A percentile compares a stretch with the other conserved stretches of the same genome.
These are phyloP conservation scores for Beauveria sp. DNA, from an alignment of 2,329 filamentous ascomycete species.

Conservation along the genomic window DNA sequence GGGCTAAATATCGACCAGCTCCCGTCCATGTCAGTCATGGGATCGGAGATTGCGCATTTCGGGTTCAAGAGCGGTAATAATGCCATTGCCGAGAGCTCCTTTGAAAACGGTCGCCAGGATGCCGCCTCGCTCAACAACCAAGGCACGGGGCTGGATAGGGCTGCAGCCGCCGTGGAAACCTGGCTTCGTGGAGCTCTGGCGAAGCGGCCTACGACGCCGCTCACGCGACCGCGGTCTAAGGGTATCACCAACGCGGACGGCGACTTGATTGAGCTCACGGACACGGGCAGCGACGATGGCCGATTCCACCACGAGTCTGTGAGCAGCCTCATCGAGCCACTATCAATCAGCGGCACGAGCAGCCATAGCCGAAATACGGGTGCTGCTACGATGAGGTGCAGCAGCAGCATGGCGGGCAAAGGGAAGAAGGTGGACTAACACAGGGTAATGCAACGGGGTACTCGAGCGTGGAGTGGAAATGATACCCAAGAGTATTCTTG, in stretches of 20 bases:
- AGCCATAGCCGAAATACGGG: slow-evolving; percentile 32
- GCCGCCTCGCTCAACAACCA: slow-evolving; percentile 33
- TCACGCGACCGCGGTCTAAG: slow-evolving; percentile 28
- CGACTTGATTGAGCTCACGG: slow-evolving; percentile 66
- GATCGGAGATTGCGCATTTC: slow-evolving; percentile 51
- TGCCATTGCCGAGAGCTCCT: slow-evolving; percentile 43
- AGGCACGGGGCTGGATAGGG: slow-evolving; percentile 62
- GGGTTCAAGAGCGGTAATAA: slow-evolving; percentile 37
- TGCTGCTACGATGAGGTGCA: slow-evolving; percentile 28
- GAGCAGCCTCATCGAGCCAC: slow-evolving; percentile 24
- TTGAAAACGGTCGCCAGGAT: slow-evolving; percentile 41
- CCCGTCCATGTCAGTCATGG: slow-evolving; percentile 59
- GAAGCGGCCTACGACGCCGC: slow-evolving; percentile 49
- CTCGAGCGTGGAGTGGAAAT: background rate
- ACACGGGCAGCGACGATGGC: slow-evolving; percentile 51
- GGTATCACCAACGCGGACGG: slow-evolving; percentile 33
- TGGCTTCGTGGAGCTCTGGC: slow-evolving; percentile 81
- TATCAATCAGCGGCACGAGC: slow-evolving; percentile 25
- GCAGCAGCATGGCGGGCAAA: slow-evolving; percentile 24
- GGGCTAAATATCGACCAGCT: slow-evolving; percentile 63
- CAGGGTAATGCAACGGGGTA: background rate
- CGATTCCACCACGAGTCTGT: slow-evolving; percentile 19
- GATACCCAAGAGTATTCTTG: slow-evolving; percentile 6
- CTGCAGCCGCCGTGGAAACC: slow-evolving; percentile 79
- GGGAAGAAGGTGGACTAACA: slow-evolving; percentile 39